These are phyloP conservation scores for Scedosporium dehoogii DNA, from an alignment of 2,329 filamentous ascomycete species.

Conservation along the genomic window DNA sequence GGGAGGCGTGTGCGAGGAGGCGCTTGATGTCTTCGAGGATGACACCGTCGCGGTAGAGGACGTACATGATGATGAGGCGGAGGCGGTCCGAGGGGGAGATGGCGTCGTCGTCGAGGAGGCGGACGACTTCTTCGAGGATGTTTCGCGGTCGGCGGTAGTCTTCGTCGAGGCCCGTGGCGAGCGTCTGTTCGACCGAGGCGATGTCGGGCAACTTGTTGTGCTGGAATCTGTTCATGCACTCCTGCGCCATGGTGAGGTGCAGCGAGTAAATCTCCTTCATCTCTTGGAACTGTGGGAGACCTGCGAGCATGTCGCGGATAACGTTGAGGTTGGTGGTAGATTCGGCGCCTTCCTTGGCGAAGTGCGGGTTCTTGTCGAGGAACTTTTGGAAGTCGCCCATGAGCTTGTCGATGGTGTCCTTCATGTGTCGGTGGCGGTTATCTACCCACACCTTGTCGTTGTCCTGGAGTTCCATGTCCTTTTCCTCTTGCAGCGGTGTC, in stretches of 20 bases:
- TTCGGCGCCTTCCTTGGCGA: slow-evolving; percentile 63
- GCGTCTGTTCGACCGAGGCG: slow-evolving; percentile 77
- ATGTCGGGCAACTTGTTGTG: slow-evolving; percentile 76
- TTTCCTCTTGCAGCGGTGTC: slow-evolving; percentile 59
- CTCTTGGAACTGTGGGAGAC: slow-evolving; percentile 86
- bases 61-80: slow-evolving; percentile 75
- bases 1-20: slow-evolving; percentile 69
- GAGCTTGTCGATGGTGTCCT: slow-evolving; percentile 88
- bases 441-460: slow-evolving; percentile 93
- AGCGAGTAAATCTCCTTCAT: slow-evolving; percentile 93
- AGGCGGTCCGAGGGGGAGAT: slow-evolving; percentile 66
- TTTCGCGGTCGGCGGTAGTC: slow-evolving; percentile 88
- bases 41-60: slow-evolving; percentile 78
- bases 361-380: slow-evolving; percentile 82
- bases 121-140: slow-evolving; percentile 72
- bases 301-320: slow-evolving; percentile 95
- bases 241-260: slow-evolving; percentile 92
- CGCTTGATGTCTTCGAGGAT: slow-evolving; percentile 76
- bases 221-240: slow-evolving; percentile 92
- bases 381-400: slow-evolving; percentile 91
- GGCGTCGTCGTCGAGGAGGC: slow-evolving; percentile 76
- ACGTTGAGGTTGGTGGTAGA: slow-evolving; percentile 74
- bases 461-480: slow-evolving; percentile 85
- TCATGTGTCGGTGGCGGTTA: slow-evolving; percentile 94
- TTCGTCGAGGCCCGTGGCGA: slow-evolving; percentile 88